Conservation (phyloP, 1,139 yeast genomes). For the Kodamaea anthophila region DNA sequence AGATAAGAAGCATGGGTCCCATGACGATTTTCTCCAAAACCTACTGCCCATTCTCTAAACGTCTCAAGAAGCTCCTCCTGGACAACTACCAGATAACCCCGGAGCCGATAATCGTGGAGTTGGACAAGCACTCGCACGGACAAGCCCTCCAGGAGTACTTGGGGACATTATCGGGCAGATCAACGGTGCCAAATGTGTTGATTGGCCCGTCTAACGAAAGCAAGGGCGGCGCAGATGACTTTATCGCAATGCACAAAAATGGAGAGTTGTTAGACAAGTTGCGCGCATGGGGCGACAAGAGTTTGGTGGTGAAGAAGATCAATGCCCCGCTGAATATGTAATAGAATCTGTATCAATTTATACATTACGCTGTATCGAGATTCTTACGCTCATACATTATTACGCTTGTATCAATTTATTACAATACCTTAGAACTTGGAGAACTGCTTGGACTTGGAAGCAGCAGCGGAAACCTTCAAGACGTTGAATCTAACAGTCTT, state of each 20-base stretch:
- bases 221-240: constrained; percentile 78
- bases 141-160: constrained; percentile 54
- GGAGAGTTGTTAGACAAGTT: constrained; percentile 46
- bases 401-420: constrained; percentile 5
- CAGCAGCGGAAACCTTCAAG: constrained; percentile 87
- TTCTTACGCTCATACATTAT: constrained; percentile 1
- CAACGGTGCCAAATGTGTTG: constrained; percentile 68
- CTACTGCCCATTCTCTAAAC: constrained; percentile 69
- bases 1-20: constrained; percentile 59
- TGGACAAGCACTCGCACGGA: constrained; percentile 73
- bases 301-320: constrained; percentile 45
- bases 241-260: constrained; percentile 52
- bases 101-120: constrained; percentile 65
- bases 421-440: constrained; percentile 69
- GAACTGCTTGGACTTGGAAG: constrained; percentile 91
- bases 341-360: too few species aligned
- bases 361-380: too few species aligned
- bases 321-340: constrained; percentile 47
- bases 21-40: constrained; percentile 68
- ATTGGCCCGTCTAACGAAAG: constrained; percentile 50
- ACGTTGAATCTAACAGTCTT: constrained; percentile 99
- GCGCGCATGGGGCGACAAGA: constrained; percentile 59
- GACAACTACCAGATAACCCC: constrained; percentile 70
- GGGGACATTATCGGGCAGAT: constrained; percentile 51
- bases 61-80: constrained; percentile 58